Evolutionary conservation across 192 early-diverging fungal species (phyloP).

Genomic region (Entomortierella chlamydospora): DNA sequence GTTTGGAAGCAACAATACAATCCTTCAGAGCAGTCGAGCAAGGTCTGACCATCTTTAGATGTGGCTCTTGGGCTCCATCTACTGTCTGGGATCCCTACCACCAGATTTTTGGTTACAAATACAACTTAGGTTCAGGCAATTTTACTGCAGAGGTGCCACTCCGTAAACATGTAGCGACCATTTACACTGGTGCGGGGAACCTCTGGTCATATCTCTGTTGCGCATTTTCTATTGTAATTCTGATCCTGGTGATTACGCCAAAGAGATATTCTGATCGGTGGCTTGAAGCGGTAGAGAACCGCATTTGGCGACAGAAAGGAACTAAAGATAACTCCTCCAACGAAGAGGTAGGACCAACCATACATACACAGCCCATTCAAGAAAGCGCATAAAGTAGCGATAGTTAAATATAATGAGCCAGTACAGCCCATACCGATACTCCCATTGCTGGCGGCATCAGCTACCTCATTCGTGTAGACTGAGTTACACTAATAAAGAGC

Average conservation of each 20-base stretch:
- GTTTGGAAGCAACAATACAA: slow-evolving; percentile 51
- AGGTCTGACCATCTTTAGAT: slow-evolving; percentile 57
- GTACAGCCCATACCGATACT: no score
- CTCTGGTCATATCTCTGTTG: slow-evolving; percentile 41
- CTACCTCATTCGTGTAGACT: no score
- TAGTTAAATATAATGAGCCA: no score
- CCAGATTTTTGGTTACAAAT: slow-evolving; percentile 44
- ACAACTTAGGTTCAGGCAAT: slow-evolving; percentile 32
- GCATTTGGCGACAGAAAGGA: no score
- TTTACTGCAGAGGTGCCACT: slow-evolving; percentile 43
- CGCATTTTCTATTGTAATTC: slow-evolving; percentile 12
- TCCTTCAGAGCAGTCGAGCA: slow-evolving; percentile 58
- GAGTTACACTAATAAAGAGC: no score
- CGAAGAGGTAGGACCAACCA: no score
- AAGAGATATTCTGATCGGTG: not conserved
- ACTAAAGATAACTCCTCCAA: no score
- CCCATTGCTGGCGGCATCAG: no score
- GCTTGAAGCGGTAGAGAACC: no score
- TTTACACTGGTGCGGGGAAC: slow-evolving; percentile 35
- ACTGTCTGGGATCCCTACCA: slow-evolving; percentile 53
- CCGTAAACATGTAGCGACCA: slow-evolving; percentile 36
- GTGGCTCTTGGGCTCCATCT: slow-evolving; percentile 57
- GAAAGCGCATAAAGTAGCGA: no score
- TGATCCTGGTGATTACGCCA: slow-evolving; percentile 24
- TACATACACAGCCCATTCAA: no score